A percentile compares a stretch with the other conserved stretches of the same genome.
phyloP scores from a whole-genome alignment of 305 asterid genomes.

The Solanum aculeatissimum region DNA sequence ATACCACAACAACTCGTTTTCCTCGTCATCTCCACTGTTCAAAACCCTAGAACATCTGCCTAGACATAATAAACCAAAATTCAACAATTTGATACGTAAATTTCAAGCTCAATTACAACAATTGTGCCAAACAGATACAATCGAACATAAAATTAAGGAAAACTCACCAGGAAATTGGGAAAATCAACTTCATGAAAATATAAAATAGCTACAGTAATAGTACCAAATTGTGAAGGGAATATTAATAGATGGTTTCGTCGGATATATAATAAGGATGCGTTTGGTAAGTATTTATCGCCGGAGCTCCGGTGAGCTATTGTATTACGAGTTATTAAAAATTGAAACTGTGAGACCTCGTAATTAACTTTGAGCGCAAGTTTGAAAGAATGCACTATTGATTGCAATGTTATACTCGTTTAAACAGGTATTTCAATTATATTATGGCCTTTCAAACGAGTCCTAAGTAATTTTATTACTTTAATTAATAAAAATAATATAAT shows the following conservation, averaged over 20 bases:
- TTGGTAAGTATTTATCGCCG: not conserved
- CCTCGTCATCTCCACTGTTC: constrained; percentile 22
- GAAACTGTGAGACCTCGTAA: not conserved
- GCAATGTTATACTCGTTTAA: not conserved
- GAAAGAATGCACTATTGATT: not conserved
- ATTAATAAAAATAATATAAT: too few relatives aligned
- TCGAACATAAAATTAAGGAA: not conserved
- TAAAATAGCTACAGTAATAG: not conserved
- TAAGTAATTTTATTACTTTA: too few relatives aligned
- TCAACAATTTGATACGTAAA: not conserved
- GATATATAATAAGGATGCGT: not conserved
- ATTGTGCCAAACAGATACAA: not conserved
- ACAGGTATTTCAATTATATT: too few relatives aligned
- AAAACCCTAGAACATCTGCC: not conserved
- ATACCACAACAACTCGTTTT: constrained; percentile 57
- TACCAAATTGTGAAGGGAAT: not conserved
- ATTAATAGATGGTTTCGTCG: not conserved
- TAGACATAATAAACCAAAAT: not conserved
- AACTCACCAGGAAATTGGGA: not conserved
- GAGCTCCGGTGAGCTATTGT: not conserved
- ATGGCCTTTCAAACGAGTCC: too few relatives aligned
- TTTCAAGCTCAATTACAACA: not conserved
- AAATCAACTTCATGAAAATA: not conserved
- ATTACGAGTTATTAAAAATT: not conserved
- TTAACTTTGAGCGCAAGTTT: not conserved